Evolutionary conservation across 2,329 filamentous ascomycete species (phyloP).

Genomic region (Fusarium sterilihyphosum): DNA sequence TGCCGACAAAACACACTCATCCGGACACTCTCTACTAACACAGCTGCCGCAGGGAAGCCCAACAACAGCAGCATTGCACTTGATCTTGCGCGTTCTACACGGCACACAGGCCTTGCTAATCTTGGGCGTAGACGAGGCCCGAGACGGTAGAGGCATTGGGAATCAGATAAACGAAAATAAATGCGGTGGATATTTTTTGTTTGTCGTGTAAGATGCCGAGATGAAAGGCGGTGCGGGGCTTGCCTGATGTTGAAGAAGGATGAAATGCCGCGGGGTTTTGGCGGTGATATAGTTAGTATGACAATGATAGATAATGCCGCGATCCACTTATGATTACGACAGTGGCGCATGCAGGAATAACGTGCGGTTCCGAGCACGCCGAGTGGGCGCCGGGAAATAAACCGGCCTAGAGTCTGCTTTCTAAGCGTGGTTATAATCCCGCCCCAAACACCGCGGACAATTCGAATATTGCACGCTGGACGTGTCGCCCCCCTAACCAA

Average conservation of each 20-base stretch:
- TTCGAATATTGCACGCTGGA: not conserved
- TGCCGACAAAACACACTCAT: conserved; percentile 10
- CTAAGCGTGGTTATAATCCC: not conserved
- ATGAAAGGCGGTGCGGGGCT: not conserved
- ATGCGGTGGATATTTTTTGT: not conserved
- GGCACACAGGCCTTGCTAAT: conserved; percentile 33
- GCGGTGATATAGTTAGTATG: not conserved
- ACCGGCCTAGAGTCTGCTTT: not conserved
- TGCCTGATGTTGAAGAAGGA: not conserved
- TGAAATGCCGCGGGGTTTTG: conserved; percentile 11
- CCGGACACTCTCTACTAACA: conserved; percentile 1
- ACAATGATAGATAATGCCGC: not conserved
- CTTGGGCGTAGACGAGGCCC: not conserved
- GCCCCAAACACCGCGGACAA: not conserved
- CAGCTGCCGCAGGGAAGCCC: conserved; percentile 31
- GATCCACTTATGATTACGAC: not conserved
- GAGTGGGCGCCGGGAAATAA: not conserved
- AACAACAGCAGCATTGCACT: conserved; percentile 25
- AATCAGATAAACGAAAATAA: not conserved
- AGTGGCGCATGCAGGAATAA: not conserved
- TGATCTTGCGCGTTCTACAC: conserved; percentile 31
- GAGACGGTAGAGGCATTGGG: not conserved
- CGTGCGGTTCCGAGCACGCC: not conserved
- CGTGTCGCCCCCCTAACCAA: not conserved
- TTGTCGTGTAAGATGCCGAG: not conserved